Evolutionary conservation across 345 rosid genomes (phyloP).

Genomic region (Citrus inodora): DNA sequence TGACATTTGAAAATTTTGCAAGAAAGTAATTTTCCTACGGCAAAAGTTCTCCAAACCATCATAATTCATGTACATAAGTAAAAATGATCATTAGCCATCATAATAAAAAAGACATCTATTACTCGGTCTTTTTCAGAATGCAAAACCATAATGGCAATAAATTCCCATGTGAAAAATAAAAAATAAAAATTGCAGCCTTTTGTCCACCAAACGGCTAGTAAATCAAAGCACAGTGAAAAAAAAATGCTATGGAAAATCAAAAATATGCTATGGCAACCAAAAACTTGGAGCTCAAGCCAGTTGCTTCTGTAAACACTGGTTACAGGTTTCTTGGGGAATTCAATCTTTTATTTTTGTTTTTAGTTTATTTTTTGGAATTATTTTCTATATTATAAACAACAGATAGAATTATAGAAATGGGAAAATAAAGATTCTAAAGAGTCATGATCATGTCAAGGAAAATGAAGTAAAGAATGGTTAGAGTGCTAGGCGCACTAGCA

Average conservation of each 20-base stretch:
- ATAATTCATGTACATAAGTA: neutral
- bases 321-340: neutral
- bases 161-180: neutral
- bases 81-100: constrained; percentile 5
- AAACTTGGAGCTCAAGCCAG: constrained; percentile 4
- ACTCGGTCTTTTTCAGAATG: constrained; percentile 2
- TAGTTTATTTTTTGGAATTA: neutral
- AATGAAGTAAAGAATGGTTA: constrained; percentile 13
- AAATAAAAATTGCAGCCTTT: neutral
- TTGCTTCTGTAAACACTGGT: neutral
- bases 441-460: constrained; percentile 41
- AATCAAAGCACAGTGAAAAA: neutral
- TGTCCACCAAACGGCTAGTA: neutral
- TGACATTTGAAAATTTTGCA: neutral
- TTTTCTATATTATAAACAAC: constrained; percentile 23
- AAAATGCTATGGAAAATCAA: too few species aligned
- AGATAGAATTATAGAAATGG: constrained; percentile 29
- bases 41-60: neutral
- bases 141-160: neutral
- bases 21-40: neutral
- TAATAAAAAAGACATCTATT: constrained; percentile 1
- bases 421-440: constrained; percentile 31
- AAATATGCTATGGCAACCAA: neutral
- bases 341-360: neutral
- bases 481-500: constrained; percentile 80